Evolutionary conservation across 129 eudicot species (phyloP).

Genomic region (Centrapalus pauciflorus): DNA sequence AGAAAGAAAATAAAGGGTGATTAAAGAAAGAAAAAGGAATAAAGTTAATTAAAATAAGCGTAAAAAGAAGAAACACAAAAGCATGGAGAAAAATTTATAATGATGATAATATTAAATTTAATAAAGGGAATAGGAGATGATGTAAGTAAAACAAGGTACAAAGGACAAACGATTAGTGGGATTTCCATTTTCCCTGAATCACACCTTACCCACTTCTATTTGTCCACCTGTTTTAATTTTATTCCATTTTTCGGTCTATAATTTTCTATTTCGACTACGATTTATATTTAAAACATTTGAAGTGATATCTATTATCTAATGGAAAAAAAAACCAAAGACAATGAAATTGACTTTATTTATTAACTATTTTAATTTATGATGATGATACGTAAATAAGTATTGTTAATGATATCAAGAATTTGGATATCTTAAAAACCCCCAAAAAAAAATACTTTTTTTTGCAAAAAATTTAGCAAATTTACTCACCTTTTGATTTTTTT

Average conservation of each 20-base stretch:
- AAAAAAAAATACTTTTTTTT: no score
- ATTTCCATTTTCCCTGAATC: conserved; percentile 43
- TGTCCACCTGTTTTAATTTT: conserved; percentile 26
- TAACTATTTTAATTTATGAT: not conserved
- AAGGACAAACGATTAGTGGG: conserved; percentile 53
- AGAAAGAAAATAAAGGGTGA: conserved; percentile 16
- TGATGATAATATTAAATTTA: conserved; percentile 6
- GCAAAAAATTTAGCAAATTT: no score
- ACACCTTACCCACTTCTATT: conserved; percentile 41
- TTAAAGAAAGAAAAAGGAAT: conserved; percentile 29
- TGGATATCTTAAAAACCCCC: no score
- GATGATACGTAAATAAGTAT: not conserved
- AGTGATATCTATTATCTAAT: no score
- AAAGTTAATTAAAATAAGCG: conserved; percentile 37
- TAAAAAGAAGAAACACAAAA: conserved; percentile 44
- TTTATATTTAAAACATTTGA: not conserved
- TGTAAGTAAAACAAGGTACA: conserved; percentile 25
- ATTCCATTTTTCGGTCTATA: not conserved
- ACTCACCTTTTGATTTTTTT: no score
- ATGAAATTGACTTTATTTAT: no score
- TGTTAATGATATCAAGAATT: no score
- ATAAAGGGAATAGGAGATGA: conserved; percentile 25
- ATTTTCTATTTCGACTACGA: not conserved
- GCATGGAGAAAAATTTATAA: conserved; percentile 23
- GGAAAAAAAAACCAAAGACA: no score